These are phyloP conservation scores for Lichtheimia hyalospora DNA, from an alignment of 371 early-diverging fungal genomes.

Conservation along the genomic window DNA sequence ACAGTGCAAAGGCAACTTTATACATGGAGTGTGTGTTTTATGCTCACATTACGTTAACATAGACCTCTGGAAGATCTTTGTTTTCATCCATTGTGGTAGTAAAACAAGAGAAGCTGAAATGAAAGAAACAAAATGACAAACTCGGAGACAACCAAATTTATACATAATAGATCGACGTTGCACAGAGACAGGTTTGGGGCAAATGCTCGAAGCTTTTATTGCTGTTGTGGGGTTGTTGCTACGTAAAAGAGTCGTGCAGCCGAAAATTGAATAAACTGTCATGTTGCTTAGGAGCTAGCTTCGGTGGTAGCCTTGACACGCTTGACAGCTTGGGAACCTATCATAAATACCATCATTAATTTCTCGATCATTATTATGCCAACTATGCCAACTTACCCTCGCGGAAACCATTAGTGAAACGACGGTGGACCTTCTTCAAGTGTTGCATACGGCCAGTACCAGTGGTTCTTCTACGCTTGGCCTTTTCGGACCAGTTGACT, in stretches of 20 bases:
- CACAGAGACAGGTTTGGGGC: neutral
- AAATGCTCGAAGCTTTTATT: no score
- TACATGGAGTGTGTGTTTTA: no score
- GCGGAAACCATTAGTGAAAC: slow-evolving; percentile 96
- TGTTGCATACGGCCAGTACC: slow-evolving; percentile 98
- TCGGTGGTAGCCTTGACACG: slow-evolving; percentile 18
- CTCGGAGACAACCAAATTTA: neutral
- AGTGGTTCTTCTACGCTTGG: slow-evolving; percentile 93
- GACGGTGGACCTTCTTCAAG: slow-evolving; percentile 84
- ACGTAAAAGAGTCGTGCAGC: no score
- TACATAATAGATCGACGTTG: neutral
- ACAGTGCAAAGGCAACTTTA: neutral
- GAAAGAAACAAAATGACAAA: neutral
- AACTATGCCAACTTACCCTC: slow-evolving; percentile 47
- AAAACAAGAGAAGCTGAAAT: neutral
- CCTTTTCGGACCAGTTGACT: slow-evolving; percentile 95
- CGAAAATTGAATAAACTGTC: no score
- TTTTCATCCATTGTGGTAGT: no score
- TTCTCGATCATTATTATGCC: neutral
- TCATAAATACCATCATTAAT: neutral
- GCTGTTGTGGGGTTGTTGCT: no score
- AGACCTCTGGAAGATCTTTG: neutral
- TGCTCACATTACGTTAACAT: slow-evolving; percentile 11
- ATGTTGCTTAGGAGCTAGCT: slow-evolving; percentile 17
- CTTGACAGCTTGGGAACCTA: slow-evolving; percentile 24